Evolutionary conservation across 805 yeast genomes (phyloP), one percentile per base, ranked within the genome.

Genomic region (Teunomyces atbi): DNA sequence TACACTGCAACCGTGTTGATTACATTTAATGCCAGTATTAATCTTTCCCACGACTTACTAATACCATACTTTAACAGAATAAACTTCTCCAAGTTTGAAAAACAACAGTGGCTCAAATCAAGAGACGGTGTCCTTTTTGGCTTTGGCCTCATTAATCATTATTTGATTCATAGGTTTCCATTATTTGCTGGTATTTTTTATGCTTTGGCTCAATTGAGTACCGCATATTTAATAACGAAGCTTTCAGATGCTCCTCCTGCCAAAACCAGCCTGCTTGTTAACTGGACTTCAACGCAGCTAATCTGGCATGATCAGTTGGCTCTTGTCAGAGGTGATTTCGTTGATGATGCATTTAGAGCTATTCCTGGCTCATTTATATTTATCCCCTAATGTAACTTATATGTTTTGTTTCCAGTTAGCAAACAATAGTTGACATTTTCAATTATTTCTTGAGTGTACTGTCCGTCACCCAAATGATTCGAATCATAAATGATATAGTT

Each of bases 101-200:
- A 68, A 35, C 61, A 68, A 13, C 71, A 66, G 44, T 81, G 86
- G 86, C 61, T 70, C 40, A 65, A 66, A 10, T 70, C 80, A 11
- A 67, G 86, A 33, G 79, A 77, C 45, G 85, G 84, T 0, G 69
- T 77, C 26, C 60, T 82, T 42, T 74, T 76, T 50, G 85, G 84
- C 5, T 80, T 80, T 51, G 80, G 84, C 3, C 56, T 77, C 6
- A 71, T 70, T 40, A 76, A 71, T 58, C 80, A 67, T 51, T 51
- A 65, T 45, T 57, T 78, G 41, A 59, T 79, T 45, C 60, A 57
- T 15, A 40, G 63, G 30, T 57, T 73, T 13, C 83, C 82, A 0
- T 69, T 69, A 52, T 54, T 76, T 3, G 76, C 83, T 0, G 66
- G 78, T 18, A 53, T 79, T 11, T 63, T 75, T 16, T 77, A 77